Evolutionary conservation across 2,329 filamentous ascomycete species (phyloP), one percentile per base, ranked within the genome.

Genomic region (Ceratocystis ficicola): DNA sequence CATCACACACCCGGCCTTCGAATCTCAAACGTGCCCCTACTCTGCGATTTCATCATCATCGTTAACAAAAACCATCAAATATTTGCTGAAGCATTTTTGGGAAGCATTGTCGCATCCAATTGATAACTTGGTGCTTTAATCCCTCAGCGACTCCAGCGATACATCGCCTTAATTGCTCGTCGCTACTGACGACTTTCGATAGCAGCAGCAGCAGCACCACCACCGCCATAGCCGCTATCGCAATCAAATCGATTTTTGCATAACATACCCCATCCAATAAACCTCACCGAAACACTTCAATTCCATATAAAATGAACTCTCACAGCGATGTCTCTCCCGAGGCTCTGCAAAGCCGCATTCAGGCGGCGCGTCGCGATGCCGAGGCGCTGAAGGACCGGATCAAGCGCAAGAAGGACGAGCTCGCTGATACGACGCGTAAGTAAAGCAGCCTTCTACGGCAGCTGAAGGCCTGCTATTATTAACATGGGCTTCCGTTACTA

Each of bases 381-480:
- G 94, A 97, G 82, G 92, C 89, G 65, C 81, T 97, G 72, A 97
- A 97, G 83, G 93, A 97, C 77, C 88, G 90, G 78, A 97, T 97
- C 85, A 97, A 96, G 87, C 86, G 92, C 79, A 96, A 95, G 86
- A 97, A 97, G 88, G 94, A 99, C 84, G 94, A 97, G 80, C 85
- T 99, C 72, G 93, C 93, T 75, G 94, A 99, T 78, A 95, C 92
- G 70, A 95, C 92, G 75, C 87, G 94, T 99, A 86, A 85, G 93
- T 83, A 69, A 69, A 20, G n/a, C 36, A 20, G 15, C 6, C 44
- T 20, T 6, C 22, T 48, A 15, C 64, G 22, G 2, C 17, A 12
- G 6, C 50, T 8, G 4, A 48, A 20, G 15, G 17, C 1, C 15
- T 48, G 44, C 44, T 17, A 5, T 12, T 17, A 20, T n/a, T 17